Evolutionary conservation across 2,329 filamentous ascomycete genomes (phyloP).

Genomic region (Chrysosporium queenslandicum): DNA sequence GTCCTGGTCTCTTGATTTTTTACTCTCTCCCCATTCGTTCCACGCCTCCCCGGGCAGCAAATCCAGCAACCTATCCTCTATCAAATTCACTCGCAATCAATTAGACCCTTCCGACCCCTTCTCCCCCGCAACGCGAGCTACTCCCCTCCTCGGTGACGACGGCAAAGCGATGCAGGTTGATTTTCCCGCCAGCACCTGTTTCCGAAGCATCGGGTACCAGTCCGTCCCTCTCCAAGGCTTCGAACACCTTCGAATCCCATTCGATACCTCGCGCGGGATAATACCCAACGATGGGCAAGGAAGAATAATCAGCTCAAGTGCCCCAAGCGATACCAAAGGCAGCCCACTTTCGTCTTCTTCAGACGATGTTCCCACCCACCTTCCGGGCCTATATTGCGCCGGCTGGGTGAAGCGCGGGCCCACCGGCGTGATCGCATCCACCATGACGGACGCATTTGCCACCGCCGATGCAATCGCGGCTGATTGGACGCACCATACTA

Average conservation of each 20-base stretch:
- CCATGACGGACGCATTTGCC: conserved; percentile 87
- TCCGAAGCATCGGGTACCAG: conserved; percentile 92
- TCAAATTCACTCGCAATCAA: conserved; percentile 54
- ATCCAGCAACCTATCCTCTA: conserved; percentile 48
- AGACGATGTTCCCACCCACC: conserved; percentile 25
- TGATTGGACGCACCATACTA: conserved; percentile 53
- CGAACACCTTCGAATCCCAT: conserved; percentile 61
- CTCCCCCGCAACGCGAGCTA: conserved; percentile 41
- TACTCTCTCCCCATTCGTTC: conserved; percentile 67
- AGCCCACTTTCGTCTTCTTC: conserved; percentile 12
- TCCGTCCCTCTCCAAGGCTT: conserved; percentile 69
- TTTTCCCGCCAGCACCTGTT: conserved; percentile 59
- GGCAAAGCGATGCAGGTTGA: conserved; percentile 27
- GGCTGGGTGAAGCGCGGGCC: conserved; percentile 95
- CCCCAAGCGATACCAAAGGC: conserved; percentile 6
- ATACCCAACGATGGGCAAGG: conserved; percentile 76
- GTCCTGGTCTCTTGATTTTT: conserved; percentile 77
- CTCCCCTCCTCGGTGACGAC: conserved; percentile 24
- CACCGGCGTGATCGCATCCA: conserved; percentile 89
- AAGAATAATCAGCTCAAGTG: conserved; percentile 46
- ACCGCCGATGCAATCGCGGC: conserved; percentile 72
- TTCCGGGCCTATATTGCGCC: conserved; percentile 77
- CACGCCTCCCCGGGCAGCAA: conserved; percentile 37
- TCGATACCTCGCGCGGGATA: conserved; percentile 62
- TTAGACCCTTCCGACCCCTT: conserved; percentile 42